phyloP scores from a whole-genome alignment of 306 rosid species.

The Macrotyloma uniflorum region DNA sequence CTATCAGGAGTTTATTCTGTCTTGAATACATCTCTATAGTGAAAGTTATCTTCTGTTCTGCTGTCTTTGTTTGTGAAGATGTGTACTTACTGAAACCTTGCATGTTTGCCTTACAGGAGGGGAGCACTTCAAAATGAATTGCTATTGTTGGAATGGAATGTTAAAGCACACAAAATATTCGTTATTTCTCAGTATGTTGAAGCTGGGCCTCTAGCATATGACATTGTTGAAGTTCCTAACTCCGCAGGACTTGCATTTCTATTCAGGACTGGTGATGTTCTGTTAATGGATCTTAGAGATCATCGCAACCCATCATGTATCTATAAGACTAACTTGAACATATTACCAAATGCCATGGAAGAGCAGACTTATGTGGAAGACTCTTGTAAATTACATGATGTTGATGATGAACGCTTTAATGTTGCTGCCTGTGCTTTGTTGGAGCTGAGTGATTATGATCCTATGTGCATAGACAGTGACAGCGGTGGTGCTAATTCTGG shows the following conservation, averaged over 20 bases:
- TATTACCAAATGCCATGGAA: conserved; percentile 63
- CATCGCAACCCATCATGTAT: conserved; percentile 64
- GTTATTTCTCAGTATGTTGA: conserved; percentile 69
- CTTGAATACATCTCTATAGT: conserved; percentile 33
- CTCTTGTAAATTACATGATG: conserved; percentile 73
- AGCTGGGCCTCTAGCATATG: conserved; percentile 74
- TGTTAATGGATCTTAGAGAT: conserved; percentile 91
- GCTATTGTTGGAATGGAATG: conserved; percentile 77
- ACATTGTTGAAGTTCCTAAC: conserved; percentile 86
- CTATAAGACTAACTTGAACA: conserved; percentile 64
- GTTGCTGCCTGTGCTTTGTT: conserved; percentile 93
- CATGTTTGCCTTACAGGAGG: conserved; percentile 57
- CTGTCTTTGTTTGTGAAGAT: conserved; percentile 29
- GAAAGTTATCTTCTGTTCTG: conserved; percentile 34
- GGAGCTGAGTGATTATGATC: conserved; percentile 85
- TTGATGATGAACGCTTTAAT: conserved; percentile 84
- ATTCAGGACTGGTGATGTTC: conserved; percentile 87
- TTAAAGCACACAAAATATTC: conserved; percentile 55
- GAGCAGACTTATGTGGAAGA: conserved; percentile 78
- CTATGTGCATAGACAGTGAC: conserved; percentile 92
- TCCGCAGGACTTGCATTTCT: conserved; percentile 76
- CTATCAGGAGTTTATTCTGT: conserved; percentile 30
- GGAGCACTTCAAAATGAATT: conserved; percentile 66
- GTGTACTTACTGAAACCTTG: conserved; percentile 8
- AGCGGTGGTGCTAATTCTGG: conserved; percentile 53